Evolutionary conservation across 768 basidiomycete species (phyloP), one percentile per base, ranked within the genome.

Genomic region (Leccinum uliginosum): DNA sequence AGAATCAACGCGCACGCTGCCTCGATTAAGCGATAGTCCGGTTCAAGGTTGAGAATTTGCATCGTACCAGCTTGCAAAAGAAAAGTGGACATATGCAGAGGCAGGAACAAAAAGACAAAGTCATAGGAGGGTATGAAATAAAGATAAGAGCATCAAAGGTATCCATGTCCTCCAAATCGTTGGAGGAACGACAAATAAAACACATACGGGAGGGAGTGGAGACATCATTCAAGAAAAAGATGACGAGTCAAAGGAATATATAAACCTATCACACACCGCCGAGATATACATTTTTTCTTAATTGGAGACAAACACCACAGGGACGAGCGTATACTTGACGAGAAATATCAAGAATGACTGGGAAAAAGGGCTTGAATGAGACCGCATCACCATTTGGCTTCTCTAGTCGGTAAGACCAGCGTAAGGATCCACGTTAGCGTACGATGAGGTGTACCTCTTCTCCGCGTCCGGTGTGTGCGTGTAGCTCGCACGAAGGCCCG

Each of bases 361-460:
- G 44, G 40, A 23, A 30, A 30, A 49, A 32, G 52, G 15, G 30
- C 30, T 12, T 12, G 24, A 43, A 44, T 53, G 7, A 53, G 40
- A 54, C 17, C 19, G 19, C 35, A 21, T 44, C 38, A 46, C 45
- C 49, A 21, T 9, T 14, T 8, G 11, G 2, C n/a, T 34, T 12
- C 67, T 59, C 67, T 59, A 70, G 10, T 24, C 56, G 12, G 17
- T 3, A 21, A 30, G 55, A 40, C 61, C 53, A 38, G 52, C 62
- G 35, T 70, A 70, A 23, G 69, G 66, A 32, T 70, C 69, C 26
- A 68, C 45, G 26, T 60, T 40, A 8, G 60, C 64, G 38, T 71
- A 70, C 4, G 65, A 57, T 10, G 66, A 17, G 0, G 71, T 72
- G 50, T 63, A 60, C 52, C 65, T 67, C 55, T 70, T 65, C 34